phyloP scores from a whole-genome alignment of 257 asterid species.

The Perilla frutescens region DNA sequence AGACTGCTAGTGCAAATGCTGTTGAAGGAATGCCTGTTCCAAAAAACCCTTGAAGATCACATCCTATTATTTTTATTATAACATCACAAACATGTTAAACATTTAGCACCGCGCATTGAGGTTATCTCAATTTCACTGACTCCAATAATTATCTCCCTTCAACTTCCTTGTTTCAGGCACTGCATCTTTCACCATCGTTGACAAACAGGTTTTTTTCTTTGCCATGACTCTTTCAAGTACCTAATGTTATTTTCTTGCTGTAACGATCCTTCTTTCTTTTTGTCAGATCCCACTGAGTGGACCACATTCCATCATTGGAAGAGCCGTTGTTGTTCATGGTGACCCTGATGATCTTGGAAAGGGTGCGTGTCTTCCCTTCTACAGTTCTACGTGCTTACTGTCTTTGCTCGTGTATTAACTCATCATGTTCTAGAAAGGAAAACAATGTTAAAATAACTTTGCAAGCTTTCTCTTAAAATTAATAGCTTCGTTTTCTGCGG shows the following conservation, averaged over 20 bases:
- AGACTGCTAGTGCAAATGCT: background rate
- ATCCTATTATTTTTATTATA: background rate
- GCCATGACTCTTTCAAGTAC: background rate
- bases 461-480: background rate
- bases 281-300: conserved; percentile 88
- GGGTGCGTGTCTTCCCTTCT: conserved; percentile 54
- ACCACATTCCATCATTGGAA: conserved; percentile 80
- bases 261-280: background rate
- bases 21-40: conserved; percentile 3
- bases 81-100: background rate
- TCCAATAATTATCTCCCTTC: background rate
- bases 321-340: conserved; percentile 99
- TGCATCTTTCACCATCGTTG: conserved; percentile 67
- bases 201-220: conserved; percentile 63
- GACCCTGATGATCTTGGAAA: conserved; percentile 98
- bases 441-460: too few species aligned
- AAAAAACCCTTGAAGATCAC: background rate
- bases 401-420: conserved; percentile 4
- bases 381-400: conserved; percentile 6
- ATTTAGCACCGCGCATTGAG: background rate
- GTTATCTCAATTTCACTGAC: conserved; percentile 13
- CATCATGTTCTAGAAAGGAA: background rate
- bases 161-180: conserved; percentile 55
- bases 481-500: background rate
- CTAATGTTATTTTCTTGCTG: conserved; percentile 2